phyloP scores from a whole-genome alignment of 345 rosid species.

The Gossypium longicalyx region DNA sequence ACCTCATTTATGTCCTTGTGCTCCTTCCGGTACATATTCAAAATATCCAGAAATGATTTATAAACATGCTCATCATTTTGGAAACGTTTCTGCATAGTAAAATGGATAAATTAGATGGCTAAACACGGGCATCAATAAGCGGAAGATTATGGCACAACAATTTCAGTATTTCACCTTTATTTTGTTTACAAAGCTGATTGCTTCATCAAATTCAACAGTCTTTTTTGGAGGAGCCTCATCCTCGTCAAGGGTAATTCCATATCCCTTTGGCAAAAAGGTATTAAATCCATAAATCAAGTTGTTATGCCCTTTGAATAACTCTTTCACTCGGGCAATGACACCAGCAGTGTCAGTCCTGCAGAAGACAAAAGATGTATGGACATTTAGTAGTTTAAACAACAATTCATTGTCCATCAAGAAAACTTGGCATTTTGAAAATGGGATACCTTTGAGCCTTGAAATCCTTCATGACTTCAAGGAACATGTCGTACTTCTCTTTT shows the following conservation, averaged over 20 bases:
- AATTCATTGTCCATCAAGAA: neutral
- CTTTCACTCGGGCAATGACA: slow-evolving; percentile 89
- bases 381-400: neutral
- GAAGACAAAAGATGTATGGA: neutral
- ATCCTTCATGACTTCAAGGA: slow-evolving; percentile 95
- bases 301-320: slow-evolving; percentile 84
- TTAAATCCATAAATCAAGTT: slow-evolving; percentile 85
- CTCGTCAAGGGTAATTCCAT: slow-evolving; percentile 80
- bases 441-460: slow-evolving; percentile 83
- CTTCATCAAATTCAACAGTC: slow-evolving; percentile 84
- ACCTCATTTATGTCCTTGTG: slow-evolving; percentile 89
- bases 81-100: slow-evolving; percentile 69
- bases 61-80: slow-evolving; percentile 81
- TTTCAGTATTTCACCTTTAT: slow-evolving; percentile 58
- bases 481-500: slow-evolving; percentile 78
- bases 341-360: slow-evolving; percentile 86
- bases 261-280: slow-evolving; percentile 89
- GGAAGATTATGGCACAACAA: slow-evolving; percentile 1
- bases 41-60: slow-evolving; percentile 75
- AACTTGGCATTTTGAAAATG: neutral
- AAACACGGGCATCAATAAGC: neutral
- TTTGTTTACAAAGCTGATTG: slow-evolving; percentile 67
- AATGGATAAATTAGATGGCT: slow-evolving; percentile 16
- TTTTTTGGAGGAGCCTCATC: slow-evolving; percentile 75
- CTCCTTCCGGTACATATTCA: slow-evolving; percentile 87